Percentiles rank a stretch among this genome's conserved stretches.
These are phyloP conservation scores for Phytophthora aleatoria DNA, from an alignment of 352 stramenopile species.

Conservation along the genomic window DNA sequence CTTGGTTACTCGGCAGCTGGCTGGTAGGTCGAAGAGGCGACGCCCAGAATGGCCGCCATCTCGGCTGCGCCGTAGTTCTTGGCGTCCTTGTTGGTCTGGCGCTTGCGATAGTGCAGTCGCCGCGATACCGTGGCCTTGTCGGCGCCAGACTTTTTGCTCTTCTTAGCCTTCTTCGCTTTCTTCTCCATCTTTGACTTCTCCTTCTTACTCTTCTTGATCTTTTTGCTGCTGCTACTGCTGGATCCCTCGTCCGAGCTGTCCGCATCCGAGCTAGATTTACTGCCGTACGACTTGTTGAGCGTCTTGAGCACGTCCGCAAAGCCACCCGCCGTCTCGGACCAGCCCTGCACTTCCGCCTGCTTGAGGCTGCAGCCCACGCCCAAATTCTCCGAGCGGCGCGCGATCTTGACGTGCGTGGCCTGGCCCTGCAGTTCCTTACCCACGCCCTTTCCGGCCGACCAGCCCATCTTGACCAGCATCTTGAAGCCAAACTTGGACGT, in stretches of 20 bases:
- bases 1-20: constrained; percentile 21
- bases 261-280: constrained; percentile 40
- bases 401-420: constrained; percentile 87
- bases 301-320: constrained; percentile 87
- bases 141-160: constrained; percentile 60
- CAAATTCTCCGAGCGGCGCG: constrained; percentile 87
- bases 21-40: constrained; percentile 56
- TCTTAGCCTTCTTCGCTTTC: constrained; percentile 66
- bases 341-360: constrained; percentile 87
- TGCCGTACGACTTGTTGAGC: constrained; percentile 85
- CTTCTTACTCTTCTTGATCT: constrained; percentile 43
- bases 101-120: constrained; percentile 82
- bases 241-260: constrained; percentile 33
- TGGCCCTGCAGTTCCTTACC: constrained; percentile 93
- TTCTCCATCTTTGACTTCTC: constrained; percentile 44
- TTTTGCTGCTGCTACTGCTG: constrained; percentile 26
- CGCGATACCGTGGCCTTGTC: constrained; percentile 54
- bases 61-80: constrained; percentile 81
- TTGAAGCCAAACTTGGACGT: constrained; percentile 94
- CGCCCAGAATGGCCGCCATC: constrained; percentile 87
- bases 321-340: constrained; percentile 75
- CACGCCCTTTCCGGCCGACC: constrained; percentile 92
- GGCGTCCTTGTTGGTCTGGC: constrained; percentile 88
- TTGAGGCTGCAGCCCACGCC: constrained; percentile 92
- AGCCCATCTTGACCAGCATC: constrained; percentile 97